These are phyloP conservation scores for Hyphopichia khmerensis DNA, from an alignment of 1,139 yeast species.

Conservation along the genomic window DNA sequence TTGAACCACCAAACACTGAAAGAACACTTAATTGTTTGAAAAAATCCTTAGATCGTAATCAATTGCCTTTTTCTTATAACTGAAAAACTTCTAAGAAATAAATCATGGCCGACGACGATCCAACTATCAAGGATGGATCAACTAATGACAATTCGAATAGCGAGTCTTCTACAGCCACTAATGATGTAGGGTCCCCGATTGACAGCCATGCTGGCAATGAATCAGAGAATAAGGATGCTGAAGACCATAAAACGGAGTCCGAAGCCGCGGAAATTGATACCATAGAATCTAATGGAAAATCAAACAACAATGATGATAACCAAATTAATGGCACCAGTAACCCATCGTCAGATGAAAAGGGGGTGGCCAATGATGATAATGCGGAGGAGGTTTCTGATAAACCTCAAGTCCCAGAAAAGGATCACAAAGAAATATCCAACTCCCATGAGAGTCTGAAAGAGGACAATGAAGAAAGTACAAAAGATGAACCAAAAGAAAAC, in stretches of 20 bases:
- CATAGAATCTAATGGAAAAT: not conserved
- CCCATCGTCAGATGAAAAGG: not conserved
- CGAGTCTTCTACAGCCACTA: not conserved
- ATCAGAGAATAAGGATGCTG: not conserved
- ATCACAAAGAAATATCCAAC: not conserved
- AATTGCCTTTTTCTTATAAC: not conserved
- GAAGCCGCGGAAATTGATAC: not conserved
- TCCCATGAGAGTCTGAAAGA: no score
- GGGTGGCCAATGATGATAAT: not conserved
- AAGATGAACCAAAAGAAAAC: not conserved
- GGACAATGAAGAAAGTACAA: not conserved
- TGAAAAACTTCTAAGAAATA: not conserved
- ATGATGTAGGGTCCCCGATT: no score
- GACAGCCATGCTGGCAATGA: no score
- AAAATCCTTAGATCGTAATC: not conserved
- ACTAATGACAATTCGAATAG: not conserved
- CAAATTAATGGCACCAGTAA: not conserved
- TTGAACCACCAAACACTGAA: not conserved
- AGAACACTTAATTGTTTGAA: no score
- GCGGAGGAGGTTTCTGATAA: not conserved
- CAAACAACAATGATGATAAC: not conserved
- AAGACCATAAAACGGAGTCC: not conserved
- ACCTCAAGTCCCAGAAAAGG: constrained; percentile 1
- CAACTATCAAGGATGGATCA: not conserved
- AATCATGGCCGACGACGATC: not conserved